A percentile compares a stretch with the other conserved stretches of the same genome.
These are phyloP conservation scores for Nevesoporus exiguus DNA, from an alignment of 768 basidiomycete genomes.

Conservation along the genomic window DNA sequence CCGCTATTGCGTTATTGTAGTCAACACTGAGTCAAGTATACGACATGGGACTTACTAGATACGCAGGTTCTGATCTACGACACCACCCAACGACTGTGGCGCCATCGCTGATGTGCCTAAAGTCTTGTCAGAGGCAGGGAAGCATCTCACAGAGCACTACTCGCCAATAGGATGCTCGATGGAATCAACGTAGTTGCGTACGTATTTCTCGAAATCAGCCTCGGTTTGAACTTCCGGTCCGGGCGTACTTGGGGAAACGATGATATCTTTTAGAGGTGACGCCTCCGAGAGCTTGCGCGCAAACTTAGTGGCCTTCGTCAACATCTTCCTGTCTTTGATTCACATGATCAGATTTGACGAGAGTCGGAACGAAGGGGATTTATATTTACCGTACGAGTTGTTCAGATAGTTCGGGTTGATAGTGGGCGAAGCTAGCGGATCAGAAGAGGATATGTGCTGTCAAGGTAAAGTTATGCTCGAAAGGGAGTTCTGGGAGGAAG, in stretches of 20 bases:
- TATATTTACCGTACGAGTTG: slow-evolving; percentile 10
- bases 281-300: slow-evolving; percentile 15
- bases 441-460: slow-evolving; percentile 15
- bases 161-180: slow-evolving; percentile 13
- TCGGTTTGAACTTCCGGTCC: slow-evolving; percentile 19
- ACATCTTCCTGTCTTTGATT: slow-evolving; percentile 9
- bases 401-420: slow-evolving; percentile 15
- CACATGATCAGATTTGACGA: background rate
- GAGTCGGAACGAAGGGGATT: background rate
- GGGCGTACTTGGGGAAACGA: slow-evolving; percentile 16
- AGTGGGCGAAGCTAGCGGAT: slow-evolving; percentile 7
- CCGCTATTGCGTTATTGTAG: slow-evolving; percentile 4
- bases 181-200: background rate
- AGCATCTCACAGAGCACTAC: background rate
- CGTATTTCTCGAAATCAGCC: slow-evolving; percentile 13
- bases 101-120: slow-evolving; percentile 19
- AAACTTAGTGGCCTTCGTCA: slow-evolving; percentile 16
- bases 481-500: background rate
- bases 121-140: background rate
- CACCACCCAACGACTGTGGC: slow-evolving; percentile 12
- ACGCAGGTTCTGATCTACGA: slow-evolving; percentile 14
- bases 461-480: background rate
- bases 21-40: background rate
- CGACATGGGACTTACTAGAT: slow-evolving; percentile 5
- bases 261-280: slow-evolving; percentile 14